Evolutionary conservation across 441 rosid genomes (phyloP), one percentile per base, ranked within the genome.

Genomic region (Populus trichocarpa): DNA sequence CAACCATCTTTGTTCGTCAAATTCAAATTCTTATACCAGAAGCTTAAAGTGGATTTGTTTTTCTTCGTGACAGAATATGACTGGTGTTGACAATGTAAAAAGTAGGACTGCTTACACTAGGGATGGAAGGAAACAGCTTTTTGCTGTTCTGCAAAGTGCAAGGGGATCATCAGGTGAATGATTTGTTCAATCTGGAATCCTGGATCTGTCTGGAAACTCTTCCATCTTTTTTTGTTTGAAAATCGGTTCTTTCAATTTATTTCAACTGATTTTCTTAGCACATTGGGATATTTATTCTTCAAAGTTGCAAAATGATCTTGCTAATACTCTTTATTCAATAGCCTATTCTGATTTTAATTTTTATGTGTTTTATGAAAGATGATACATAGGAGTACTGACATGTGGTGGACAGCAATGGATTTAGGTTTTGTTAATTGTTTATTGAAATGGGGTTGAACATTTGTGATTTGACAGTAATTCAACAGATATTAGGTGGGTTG

Each of bases 111-210:
- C 98, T 82, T 91, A 90, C 85, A 90, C 99, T 59, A 91, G 97
- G 85, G 99, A 92, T 84, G 99, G 98, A 83, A 92, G 99, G 84
- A 97, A 93, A 79, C 99, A 93, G 81, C 99, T 97, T 28, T 97
- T 97, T 87, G 92, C 99, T 72, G 97, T 97, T 85, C 84, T 97
- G 86, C 99, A 97, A 86, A 95, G 96, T 91, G 98, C 99, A 36
- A 92, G 96, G 86, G 99, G 99, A 72, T 97, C 99, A 77, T 95
- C 99, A 90, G 99, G 99, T 97, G 83, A 87, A 75, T 78, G 28
- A 64, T 81, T 80, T 40, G 36, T 59, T 74, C 70, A 81, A 50
- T 72, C 75, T 78, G 42, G 70, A 77, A 68, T 36, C 57, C 38
- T 72, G 59, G 74, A 38, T 50, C 61, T 38, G 70, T 74, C 3